Base-by-base conservation (phyloP, 2,329 filamentous ascomycete genomes). In the Thermothelomyces thermophilus region DNA sequence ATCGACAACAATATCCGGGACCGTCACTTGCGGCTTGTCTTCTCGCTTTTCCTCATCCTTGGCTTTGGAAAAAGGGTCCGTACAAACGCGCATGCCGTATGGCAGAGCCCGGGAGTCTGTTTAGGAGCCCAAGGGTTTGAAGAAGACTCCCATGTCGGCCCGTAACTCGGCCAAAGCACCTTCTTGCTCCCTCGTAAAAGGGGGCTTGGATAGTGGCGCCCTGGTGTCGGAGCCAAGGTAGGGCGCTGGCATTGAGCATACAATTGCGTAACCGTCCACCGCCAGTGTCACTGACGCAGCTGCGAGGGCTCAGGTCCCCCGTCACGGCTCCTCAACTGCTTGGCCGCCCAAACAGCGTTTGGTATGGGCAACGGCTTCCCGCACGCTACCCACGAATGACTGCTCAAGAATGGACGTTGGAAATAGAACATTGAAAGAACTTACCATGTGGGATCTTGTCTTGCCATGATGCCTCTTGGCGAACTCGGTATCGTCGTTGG, bases 381-480 rank as follows among this genome's bases (percentile, higher is more conserved):
- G 13, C n/a, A 22, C 3, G 16, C 11, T 26, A 33, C 14, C n/a
- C 17, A 26, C 35, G 19, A 19, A 22, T 22, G 7, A 17, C 8
- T 8, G 20, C 2, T 11, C 19, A 28, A 19, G 24, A 42, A 22
- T 11, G 10, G 13, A 3, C 11, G 13, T 4, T 17, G 17, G 33
- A 45, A 37, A 19, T 1, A 11, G 33, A 11, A 33, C 17, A 17
- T 19, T 24, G 19, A n/a, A 17, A 42, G 34, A 39, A 83, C 86
- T 81, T 72, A 86, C 86, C 82, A 90, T 87, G 71, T 90, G 86
- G 54, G 85, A 89, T 69, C 86, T 84, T 60, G 85, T 86, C 80
- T 90, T 90, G 73, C 86, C 86, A 70, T 90, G 86, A 67, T 88
- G 87, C 67, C 83, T 82, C 60, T 76, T 75, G 61, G 77, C 72